Evolutionary conservation across 495 filamentous ascomycete genomes (phyloP), one percentile per base, ranked within the genome.

Genomic region (Immersiella caudata): DNA sequence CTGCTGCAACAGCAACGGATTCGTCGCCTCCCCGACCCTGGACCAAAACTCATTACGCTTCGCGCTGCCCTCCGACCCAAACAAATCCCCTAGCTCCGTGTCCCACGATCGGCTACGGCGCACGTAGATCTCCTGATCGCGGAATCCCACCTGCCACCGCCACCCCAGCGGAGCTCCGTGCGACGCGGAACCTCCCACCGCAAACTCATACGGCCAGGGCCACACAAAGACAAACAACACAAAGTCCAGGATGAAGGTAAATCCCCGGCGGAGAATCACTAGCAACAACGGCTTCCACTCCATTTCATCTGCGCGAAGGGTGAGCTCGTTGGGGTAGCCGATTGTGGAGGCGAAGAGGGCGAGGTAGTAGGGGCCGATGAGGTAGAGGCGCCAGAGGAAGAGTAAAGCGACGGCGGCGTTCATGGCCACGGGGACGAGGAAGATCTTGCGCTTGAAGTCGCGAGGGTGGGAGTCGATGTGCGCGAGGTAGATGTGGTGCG

Each of bases 171-270:
- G 87, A 54, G 85, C 87, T 8, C 78, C 82, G 71, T 82, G 79
- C 50, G 71, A 75, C n/a, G 69, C 79, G 52, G 83, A 92, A 51
- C 69, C 60, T 60, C 86, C 82, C 56, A 86, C 61, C 62, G 89
- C 81, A 79, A 97, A 96, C 33, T 87, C 86, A 66, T 85, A 73
- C 0, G 92, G 93, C 93, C 93, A 96, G 56, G 88, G 82, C 70
- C 86, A 85, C 61, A 95, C 83, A 61, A 93, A 86, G 6, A 86
- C 77, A 54, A 86, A 78, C 14, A 95, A 83, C 66, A 90, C 51
- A 73, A 91, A 91, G 75, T 97, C 93, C 35, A 91, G 67, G 29
- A 88, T 67, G 70, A 97, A 87, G 21, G 83, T 86, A 56, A 81
- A 70, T 1, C 82, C 81, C 26, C 93, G 86, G 14, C 79, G 72